Base-by-base conservation (phyloP, 2,329 filamentous ascomycete species). In the Pseudocercospora vitis region DNA sequence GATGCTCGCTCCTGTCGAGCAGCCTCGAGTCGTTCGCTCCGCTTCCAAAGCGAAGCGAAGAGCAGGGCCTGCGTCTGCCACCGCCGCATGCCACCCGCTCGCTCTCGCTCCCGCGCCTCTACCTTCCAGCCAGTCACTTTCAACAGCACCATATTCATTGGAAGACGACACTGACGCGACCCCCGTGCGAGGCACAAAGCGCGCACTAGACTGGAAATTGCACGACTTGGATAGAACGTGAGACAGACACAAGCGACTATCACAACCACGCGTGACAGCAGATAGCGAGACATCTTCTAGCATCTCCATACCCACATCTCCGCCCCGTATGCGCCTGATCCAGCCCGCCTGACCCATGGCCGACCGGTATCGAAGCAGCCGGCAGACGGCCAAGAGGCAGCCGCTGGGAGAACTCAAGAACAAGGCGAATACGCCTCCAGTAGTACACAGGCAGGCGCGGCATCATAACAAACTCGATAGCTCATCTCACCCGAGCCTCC, bases 351-450 rank as follows among this genome's bases (percentile, higher is more conserved):
- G 50, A 48, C 35, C 14, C 48, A 69, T 69, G 67, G 67, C 65
- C 42, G 66, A 68, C 16, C 63, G 63, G 37, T 64, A 66, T 51
- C 61, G 63, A 48, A 52, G 59, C 47, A 56, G 50, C 49, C 62
- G 63, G 50, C 51, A 46, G 14, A 39, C 58, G 23, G 58, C 51
- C 40, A 63, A 53, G 42, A 57, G 68, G 46, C 65, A 66, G 42
- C 68, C 68, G 19, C 55, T 70, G 39, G 50, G 52, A 31, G 68
- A 70, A 42, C 53, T 69, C 2, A 55, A 61, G 11, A 64, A 63
- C 48, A 54, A 59, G 46, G 59, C 59, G 26, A 70, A 69, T 59
- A 68, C 64, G 11, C 63, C 64, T 8, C 62, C 65, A 5, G 48
- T 61, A 9, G 44, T 50, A 3, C 58, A 57, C 47, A 60, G 47